Conservation (phyloP, 805 yeast species). For the Lipomyces japonicus region DNA sequence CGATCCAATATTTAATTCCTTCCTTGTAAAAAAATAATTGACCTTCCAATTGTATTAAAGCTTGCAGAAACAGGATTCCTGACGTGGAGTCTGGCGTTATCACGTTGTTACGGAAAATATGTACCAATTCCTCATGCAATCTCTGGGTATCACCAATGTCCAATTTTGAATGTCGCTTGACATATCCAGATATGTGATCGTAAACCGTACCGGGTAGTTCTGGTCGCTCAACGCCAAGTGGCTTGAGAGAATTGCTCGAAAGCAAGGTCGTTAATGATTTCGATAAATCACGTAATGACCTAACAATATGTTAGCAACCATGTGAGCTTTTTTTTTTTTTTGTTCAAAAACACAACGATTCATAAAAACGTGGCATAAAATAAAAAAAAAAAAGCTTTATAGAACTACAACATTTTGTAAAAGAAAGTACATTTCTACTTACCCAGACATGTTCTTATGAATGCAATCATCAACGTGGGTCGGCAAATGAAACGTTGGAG, state of each 20-base stretch:
- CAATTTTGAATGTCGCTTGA: slow-evolving; percentile 17
- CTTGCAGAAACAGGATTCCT: slow-evolving; percentile 34
- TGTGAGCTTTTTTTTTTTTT: too few relatives aligned
- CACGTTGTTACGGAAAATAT: slow-evolving; percentile 29
- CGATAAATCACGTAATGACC: slow-evolving; percentile 24
- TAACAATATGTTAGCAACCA: not conserved
- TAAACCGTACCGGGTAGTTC: slow-evolving; percentile 16
- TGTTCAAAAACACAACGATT: too few relatives aligned
- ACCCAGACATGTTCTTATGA: too few relatives aligned
- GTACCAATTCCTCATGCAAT: slow-evolving; percentile 39
- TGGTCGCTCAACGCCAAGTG: slow-evolving; percentile 11
- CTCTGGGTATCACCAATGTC: slow-evolving; percentile 32
- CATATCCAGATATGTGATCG: slow-evolving; percentile 12
- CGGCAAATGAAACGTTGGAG: too few relatives aligned
- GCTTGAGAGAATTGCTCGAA: slow-evolving; percentile 2
- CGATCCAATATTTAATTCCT: slow-evolving; percentile 47
- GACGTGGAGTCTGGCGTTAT: slow-evolving; percentile 21
- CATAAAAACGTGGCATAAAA: too few relatives aligned
- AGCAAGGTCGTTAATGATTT: slow-evolving; percentile 21
- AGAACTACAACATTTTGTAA: too few relatives aligned
- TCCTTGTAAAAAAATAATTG: slow-evolving; percentile 34
- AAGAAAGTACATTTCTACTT: too few relatives aligned
- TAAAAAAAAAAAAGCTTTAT: too few relatives aligned
- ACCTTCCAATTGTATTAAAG: slow-evolving; percentile 35
- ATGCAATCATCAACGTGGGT: too few relatives aligned